Evolutionary conservation across 192 early-diverging fungal genomes (phyloP).

Genomic region (Dimargaris cristalligena): DNA sequence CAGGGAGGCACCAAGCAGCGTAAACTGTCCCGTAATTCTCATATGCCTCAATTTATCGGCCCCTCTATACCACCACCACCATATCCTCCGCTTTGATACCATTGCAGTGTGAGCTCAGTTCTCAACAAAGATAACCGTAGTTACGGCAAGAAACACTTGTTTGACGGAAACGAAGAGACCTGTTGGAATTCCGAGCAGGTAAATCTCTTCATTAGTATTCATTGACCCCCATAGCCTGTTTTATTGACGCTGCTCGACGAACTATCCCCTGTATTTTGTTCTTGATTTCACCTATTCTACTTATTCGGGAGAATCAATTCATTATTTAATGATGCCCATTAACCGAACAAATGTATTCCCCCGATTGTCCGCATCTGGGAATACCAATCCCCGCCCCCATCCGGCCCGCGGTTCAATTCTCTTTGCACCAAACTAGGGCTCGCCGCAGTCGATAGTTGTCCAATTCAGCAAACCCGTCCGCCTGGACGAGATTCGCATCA

Average conservation of each 20-base stretch:
- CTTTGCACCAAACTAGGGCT: slow-evolving; percentile 25
- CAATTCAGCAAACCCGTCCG: slow-evolving; percentile 38
- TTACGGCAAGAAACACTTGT: slow-evolving; percentile 70
- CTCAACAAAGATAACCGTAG: slow-evolving; percentile 56
- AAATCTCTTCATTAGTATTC: slow-evolving; percentile 3
- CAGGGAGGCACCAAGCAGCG: neutral
- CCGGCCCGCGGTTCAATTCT: neutral
- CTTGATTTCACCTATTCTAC: too few relatives aligned
- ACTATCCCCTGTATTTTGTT: neutral
- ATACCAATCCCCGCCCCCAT: neutral
- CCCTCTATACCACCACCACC: neutral
- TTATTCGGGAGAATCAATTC: too few relatives aligned
- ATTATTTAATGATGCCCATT: too few relatives aligned
- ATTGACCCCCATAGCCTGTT: neutral
- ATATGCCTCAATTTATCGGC: neutral
- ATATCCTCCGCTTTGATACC: too few relatives aligned
- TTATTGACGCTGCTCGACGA: too few relatives aligned
- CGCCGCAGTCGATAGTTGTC: slow-evolving; percentile 56
- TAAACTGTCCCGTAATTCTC: neutral
- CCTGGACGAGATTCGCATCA: slow-evolving; percentile 28
- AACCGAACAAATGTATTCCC: neutral
- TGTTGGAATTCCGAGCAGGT: slow-evolving; percentile 92
- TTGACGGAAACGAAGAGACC: slow-evolving; percentile 62
- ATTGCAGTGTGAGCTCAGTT: slow-evolving; percentile 67
- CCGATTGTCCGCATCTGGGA: neutral